Evolutionary conservation across 164 flowering plant species (phyloP).

Genomic region (Magnolia kwangsiensis): DNA sequence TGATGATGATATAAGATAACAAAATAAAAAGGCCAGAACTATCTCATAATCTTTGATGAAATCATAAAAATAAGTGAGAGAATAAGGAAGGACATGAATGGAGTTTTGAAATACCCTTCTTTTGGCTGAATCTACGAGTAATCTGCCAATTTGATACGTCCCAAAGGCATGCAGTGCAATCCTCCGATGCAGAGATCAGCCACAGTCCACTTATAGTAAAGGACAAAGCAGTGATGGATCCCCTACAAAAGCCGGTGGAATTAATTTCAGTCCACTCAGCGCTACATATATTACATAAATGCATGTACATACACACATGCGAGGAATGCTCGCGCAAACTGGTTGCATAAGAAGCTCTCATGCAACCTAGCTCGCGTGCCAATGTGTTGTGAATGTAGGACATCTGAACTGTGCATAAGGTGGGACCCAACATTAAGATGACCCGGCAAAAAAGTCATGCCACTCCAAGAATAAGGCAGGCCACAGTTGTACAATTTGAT

Average conservation of each 20-base stretch:
- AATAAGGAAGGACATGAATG: not conserved
- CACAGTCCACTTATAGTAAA: constrained; percentile 29
- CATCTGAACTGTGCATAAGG: no score
- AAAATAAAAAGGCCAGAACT: not conserved
- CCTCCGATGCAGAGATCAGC: constrained; percentile 52
- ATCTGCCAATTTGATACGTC: constrained; percentile 29
- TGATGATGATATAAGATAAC: not conserved
- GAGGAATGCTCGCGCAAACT: not conserved
- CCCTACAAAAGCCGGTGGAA: constrained; percentile 26
- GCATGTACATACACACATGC: not conserved
- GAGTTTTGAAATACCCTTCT: constrained; percentile 34
- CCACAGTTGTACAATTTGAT: no score
- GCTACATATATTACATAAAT: not conserved
- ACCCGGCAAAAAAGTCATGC: no score
- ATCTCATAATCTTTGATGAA: not conserved
- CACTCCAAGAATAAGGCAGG: no score
- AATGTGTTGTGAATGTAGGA: no score
- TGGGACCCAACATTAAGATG: no score
- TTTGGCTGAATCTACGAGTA: constrained; percentile 35
- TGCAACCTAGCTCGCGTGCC: not conserved
- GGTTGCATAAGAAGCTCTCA: not conserved
- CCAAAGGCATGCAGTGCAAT: constrained; percentile 56
- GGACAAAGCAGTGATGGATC: constrained; percentile 47
- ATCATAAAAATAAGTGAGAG: not conserved
- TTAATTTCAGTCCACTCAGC: not conserved